Base-by-base conservation (phyloP, 768 basidiomycete species). In the Mycena pura region DNA sequence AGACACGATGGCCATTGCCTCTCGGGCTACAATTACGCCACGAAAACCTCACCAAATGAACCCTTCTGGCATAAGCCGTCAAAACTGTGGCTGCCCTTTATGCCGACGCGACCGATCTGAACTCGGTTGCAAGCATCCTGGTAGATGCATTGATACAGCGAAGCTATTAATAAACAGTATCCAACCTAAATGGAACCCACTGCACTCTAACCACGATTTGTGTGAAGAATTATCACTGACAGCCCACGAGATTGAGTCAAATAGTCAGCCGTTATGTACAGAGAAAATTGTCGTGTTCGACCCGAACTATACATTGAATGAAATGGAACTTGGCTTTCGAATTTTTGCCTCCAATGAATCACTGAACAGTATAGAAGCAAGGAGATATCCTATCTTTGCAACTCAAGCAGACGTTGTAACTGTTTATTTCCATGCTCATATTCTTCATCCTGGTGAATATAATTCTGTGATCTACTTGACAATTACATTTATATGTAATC, bases 21-120 rank as follows among this genome's bases (percentile, higher is more conserved):
- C 6, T 13, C 17, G 55, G 5, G 21, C n/a, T 38, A 46, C 55
- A 57, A 57, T 19, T 22, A 27, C 21, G 5, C 5, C n/a, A 5
- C 21, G 55, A 27, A 19, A 38, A 38, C 55, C 55, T 22, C 55
- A 57, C 13, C 44, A 36, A 19, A 21, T 46, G 31, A 57, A 57
- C 27, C 55, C 41, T 15, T 41, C 39, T n/a, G 41, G 53, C 5
- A 44, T 55, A n/a, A 41, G 27, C 19, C 38, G 52, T 6, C 27
- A 41, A 32, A 54, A 55, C 32, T 55, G 53, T 32, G 53, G 53
- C 31, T 44, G 53, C 29, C 17, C 27, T 9, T 28, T 27, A 39
- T 54, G 52, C 21, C 13, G 28, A 40, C 25, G 28, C 6, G 52
- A 54, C 28, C 22, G 40, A 14, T 19, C 38, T 19, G 3, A n/a